Base-by-base conservation (phyloP, 768 basidiomycete genomes). In the Termitomyces sp. region DNA sequence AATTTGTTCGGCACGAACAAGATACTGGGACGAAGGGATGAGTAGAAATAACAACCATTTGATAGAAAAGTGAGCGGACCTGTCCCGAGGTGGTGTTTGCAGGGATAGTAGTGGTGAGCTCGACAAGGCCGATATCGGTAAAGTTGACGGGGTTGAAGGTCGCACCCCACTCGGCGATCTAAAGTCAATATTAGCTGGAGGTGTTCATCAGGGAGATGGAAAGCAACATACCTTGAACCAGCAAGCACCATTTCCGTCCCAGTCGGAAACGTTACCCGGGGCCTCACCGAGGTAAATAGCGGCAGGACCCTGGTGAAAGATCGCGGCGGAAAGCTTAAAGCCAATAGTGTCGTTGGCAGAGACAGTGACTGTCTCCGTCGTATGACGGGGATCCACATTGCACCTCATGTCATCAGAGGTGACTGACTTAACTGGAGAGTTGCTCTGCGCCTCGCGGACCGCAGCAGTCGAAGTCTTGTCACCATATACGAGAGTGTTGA, bases 251-350 rank as follows among this genome's bases (percentile, higher is more conserved):
- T 68, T 69, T 21, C 75, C 75, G 43, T 76, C 67, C 67, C 74
- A 76, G 14, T 68, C 62, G 5, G 72, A 70, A 14, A 68, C 75
- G 21, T 67, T 66, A 7, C 68, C 62, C 0, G 74, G 74, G 21
- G 74, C 74, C 63, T 74, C 70, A 27, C 74, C 74, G 51, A 76
- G 66, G 59, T 75, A 76, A 39, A 76, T 72, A 17, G 72, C 71
- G 11, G 71, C 73, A 14, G 73, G 69, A 5, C 75, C 75, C 55
- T 72, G 66, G 62, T 76, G 75, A 40, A 73, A 72, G 47, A 75
- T 66, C 10, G 71, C 66, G 53, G 72, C 70, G 17, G 56, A 53
- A 42, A 74, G 67, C 12, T 68, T 70, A 49, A 66, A 67, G 23
- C 61, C 63, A 47, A 68, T 63, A 23, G 61, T 65, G 58, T 66